Conservation (phyloP, 352 stramenopile genomes). For the Phytophthora fragariaefolia region DNA sequence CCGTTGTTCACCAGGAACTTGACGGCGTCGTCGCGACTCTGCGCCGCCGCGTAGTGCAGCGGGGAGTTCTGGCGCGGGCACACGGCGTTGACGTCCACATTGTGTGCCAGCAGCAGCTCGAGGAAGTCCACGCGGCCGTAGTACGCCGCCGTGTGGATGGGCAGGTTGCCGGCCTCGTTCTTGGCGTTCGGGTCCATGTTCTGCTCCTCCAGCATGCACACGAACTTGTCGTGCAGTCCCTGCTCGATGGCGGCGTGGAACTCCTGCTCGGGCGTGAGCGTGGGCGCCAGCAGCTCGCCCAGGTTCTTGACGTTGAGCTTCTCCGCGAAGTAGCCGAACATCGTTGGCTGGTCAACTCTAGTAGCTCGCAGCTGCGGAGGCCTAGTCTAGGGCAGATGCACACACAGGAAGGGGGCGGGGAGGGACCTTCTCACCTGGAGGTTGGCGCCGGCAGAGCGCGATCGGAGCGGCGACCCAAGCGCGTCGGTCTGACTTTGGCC, state of each 20-base stretch:
- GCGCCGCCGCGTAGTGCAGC: constrained; percentile 82
- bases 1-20: constrained; percentile 75
- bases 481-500: neutral
- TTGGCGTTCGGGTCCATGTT: constrained; percentile 73
- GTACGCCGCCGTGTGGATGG: constrained; percentile 88
- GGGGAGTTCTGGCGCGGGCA: constrained; percentile 82
- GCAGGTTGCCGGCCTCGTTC: constrained; percentile 78
- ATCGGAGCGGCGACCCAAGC: neutral
- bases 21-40: constrained; percentile 78
- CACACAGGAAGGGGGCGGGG: constrained; percentile 6
- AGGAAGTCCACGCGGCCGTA: constrained; percentile 78
- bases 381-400: constrained; percentile 3
- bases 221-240: constrained; percentile 76
- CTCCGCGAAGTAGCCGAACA: constrained; percentile 91
- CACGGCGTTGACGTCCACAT: constrained; percentile 72
- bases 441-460: neutral
- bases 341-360: constrained; percentile 21
- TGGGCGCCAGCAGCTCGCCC: constrained; percentile 87
- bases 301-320: constrained; percentile 92
- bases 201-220: constrained; percentile 70
- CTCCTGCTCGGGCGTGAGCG: constrained; percentile 88
- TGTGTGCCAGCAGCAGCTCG: constrained; percentile 70
- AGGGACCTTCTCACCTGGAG: constrained; percentile 14
- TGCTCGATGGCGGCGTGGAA: constrained; percentile 82
- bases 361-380: constrained; percentile 6